Percentiles rank a stretch among this genome's conserved stretches.
phyloP scores from a whole-genome alignment of 2,329 filamentous ascomycete species.

The Neodidymelliopsis sp. region DNA sequence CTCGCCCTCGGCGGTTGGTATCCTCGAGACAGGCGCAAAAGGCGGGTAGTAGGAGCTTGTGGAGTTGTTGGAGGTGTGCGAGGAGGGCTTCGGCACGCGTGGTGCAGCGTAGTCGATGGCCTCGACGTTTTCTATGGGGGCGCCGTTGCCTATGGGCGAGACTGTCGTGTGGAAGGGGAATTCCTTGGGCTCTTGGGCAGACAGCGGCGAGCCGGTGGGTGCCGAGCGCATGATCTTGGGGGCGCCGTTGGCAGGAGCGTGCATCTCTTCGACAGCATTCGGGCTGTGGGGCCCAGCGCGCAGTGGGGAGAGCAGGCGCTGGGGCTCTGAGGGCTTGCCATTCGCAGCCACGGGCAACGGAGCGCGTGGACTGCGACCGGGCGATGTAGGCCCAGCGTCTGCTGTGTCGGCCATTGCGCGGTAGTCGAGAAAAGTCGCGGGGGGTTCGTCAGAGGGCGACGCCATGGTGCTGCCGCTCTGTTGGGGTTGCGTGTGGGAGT shows the following conservation, averaged over 20 bases:
- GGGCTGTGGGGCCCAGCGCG: slow-evolving; percentile 15
- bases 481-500: slow-evolving; percentile 14
- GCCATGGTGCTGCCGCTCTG: slow-evolving; percentile 5
- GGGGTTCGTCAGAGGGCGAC: slow-evolving; percentile 5
- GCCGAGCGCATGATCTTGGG: slow-evolving; percentile 41
- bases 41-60: slow-evolving; percentile 35
- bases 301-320: slow-evolving; percentile 35
- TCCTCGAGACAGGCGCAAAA: slow-evolving; percentile 43
- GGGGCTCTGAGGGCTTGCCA: slow-evolving; percentile 25
- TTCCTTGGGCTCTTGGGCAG: slow-evolving; percentile 39
- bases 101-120: slow-evolving; percentile 22
- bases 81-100: slow-evolving; percentile 28
- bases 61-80: slow-evolving; percentile 34
- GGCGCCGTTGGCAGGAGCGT: slow-evolving; percentile 29
- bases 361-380: slow-evolving; percentile 33
- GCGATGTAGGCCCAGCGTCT: slow-evolving; percentile 38
- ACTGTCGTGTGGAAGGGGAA: slow-evolving; percentile 46
- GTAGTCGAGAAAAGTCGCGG: slow-evolving; percentile 2
- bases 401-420: slow-evolving; percentile 38
- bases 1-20: slow-evolving; percentile 41
- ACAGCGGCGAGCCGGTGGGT: slow-evolving; percentile 40
- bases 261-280: slow-evolving; percentile 25
- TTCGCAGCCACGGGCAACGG: slow-evolving; percentile 27
- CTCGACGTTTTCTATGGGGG: slow-evolving; percentile 28
- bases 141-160: slow-evolving; percentile 21